A percentile compares a stretch with the other conserved stretches of the same genome.
phyloP scores from a whole-genome alignment of 495 filamentous ascomycete genomes.

The Zalerion maritima region DNA sequence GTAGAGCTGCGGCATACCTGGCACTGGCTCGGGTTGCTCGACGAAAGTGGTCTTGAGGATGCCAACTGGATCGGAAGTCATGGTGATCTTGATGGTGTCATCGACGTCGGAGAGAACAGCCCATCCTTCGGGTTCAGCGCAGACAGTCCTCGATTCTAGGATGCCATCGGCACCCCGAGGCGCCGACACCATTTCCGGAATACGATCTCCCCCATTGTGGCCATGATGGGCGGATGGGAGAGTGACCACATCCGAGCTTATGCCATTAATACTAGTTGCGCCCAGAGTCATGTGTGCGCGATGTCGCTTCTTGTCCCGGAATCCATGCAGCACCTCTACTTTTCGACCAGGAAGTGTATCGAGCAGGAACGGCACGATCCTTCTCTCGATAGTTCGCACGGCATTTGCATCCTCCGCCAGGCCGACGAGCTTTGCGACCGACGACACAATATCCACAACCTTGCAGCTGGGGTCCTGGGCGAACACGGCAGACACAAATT shows the following conservation, averaged over 20 bases:
- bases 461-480: conserved; percentile 49
- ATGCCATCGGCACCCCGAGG: conserved; percentile 30
- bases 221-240: conserved; percentile 26
- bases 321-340: conserved; percentile 38
- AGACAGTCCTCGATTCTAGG: conserved; percentile 48
- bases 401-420: conserved; percentile 47
- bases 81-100: conserved; percentile 87
- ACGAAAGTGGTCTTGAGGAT: conserved; percentile 76
- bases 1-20: conserved; percentile 80
- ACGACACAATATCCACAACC: conserved; percentile 49
- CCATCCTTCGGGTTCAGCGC: conserved; percentile 71
- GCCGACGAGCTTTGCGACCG: conserved; percentile 56
- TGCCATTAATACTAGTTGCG: conserved; percentile 54
- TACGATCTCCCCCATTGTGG: conserved; percentile 24
- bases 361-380: conserved; percentile 66
- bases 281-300: conserved; percentile 41
- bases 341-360: conserved; percentile 52
- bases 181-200: conserved; percentile 30
- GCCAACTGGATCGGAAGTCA: conserved; percentile 61
- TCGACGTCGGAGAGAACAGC: conserved; percentile 83
- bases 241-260: conserved; percentile 43
- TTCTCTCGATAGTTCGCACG: conserved; percentile 48
- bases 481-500: conserved; percentile 72
- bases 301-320: conserved; percentile 25
- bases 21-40: conserved; percentile 52